These are phyloP conservation scores for Ophiosphaerella korrae DNA, from an alignment of 2,329 filamentous ascomycete species.

Conservation along the genomic window DNA sequence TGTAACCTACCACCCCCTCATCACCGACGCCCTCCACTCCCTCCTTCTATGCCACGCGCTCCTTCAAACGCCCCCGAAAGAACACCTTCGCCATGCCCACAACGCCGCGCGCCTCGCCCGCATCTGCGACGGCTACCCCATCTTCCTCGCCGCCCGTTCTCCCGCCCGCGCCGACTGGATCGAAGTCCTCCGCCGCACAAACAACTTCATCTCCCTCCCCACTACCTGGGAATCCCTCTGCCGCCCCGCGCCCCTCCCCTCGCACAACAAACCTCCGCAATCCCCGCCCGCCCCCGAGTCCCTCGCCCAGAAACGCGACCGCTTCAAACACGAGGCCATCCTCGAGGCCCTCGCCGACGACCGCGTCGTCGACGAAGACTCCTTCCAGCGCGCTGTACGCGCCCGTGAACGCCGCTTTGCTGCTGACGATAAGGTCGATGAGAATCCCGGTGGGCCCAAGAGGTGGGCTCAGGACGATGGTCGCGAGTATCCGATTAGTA, in stretches of 20 bases:
- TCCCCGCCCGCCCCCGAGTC: slow-evolving; percentile 41
- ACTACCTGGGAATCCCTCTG: slow-evolving; percentile 75
- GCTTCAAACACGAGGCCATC: slow-evolving; percentile 68
- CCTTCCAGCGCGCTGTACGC: slow-evolving; percentile 66
- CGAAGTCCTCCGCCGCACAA: slow-evolving; percentile 69
- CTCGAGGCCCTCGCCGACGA: slow-evolving; percentile 71
- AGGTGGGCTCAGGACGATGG: slow-evolving; percentile 69
- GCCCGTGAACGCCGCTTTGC: slow-evolving; percentile 63
- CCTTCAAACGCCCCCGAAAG: slow-evolving; percentile 76
- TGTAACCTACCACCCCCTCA: slow-evolving; percentile 79
- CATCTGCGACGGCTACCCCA: slow-evolving; percentile 77
- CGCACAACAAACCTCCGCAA: slow-evolving; percentile 20
- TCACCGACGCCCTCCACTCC: slow-evolving; percentile 78
- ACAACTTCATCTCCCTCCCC: slow-evolving; percentile 71
- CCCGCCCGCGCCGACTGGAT: slow-evolving; percentile 80
- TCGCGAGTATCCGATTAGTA: slow-evolving; percentile 71
- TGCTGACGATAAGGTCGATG: slow-evolving; percentile 59
- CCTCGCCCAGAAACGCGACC: slow-evolving; percentile 62
- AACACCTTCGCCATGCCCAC: slow-evolving; percentile 78
- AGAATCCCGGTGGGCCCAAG: slow-evolving; percentile 48
- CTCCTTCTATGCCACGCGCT: slow-evolving; percentile 80
- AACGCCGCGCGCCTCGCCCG: slow-evolving; percentile 78
- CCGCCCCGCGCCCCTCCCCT: slow-evolving; percentile 51
- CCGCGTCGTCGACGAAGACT: slow-evolving; percentile 68
- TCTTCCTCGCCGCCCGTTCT: slow-evolving; percentile 74